Evolutionary conservation across 2,329 filamentous ascomycete species (phyloP).

Genomic region (Hypoxylon sp.): DNA sequence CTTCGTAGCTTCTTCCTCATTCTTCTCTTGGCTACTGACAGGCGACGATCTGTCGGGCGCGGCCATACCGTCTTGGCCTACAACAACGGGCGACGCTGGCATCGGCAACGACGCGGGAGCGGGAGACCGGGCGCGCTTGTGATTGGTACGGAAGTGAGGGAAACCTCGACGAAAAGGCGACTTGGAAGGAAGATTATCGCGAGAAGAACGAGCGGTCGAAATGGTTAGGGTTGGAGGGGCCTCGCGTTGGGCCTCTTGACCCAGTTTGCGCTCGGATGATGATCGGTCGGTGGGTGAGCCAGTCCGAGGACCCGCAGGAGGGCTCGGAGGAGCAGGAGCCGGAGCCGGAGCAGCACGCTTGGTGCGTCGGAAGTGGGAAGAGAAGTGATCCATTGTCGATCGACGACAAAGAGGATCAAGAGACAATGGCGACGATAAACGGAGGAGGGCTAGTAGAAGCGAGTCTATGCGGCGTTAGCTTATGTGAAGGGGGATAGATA

Average conservation of each 20-base stretch:
- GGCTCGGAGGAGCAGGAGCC: conserved; percentile 21
- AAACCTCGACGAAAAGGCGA: conserved; percentile 56
- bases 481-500: conserved; percentile 1
- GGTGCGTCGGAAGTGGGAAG: conserved; percentile 43
- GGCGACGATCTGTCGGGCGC: conserved; percentile 35
- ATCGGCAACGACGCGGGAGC: conserved; percentile 37
- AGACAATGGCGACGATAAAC: not conserved
- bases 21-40: conserved; percentile 40
- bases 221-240: conserved; percentile 41
- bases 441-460: no score
- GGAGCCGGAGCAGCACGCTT: conserved; percentile 30
- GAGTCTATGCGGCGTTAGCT: not conserved
- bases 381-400: conserved; percentile 41
- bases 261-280: conserved; percentile 20
- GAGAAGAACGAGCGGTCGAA: conserved; percentile 40
- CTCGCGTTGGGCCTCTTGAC: conserved; percentile 16
- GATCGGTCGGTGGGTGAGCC: conserved; percentile 33
- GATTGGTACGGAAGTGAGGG: conserved; percentile 53
- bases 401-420: not conserved
- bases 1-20: conserved; percentile 36
- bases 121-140: conserved; percentile 59
- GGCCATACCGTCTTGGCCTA: conserved; percentile 50
- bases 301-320: conserved; percentile 13
- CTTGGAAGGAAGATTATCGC: conserved; percentile 34
- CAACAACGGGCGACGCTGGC: conserved; percentile 42